Base-by-base conservation (phyloP, 148 eudicot species). In the Silene conica region DNA sequence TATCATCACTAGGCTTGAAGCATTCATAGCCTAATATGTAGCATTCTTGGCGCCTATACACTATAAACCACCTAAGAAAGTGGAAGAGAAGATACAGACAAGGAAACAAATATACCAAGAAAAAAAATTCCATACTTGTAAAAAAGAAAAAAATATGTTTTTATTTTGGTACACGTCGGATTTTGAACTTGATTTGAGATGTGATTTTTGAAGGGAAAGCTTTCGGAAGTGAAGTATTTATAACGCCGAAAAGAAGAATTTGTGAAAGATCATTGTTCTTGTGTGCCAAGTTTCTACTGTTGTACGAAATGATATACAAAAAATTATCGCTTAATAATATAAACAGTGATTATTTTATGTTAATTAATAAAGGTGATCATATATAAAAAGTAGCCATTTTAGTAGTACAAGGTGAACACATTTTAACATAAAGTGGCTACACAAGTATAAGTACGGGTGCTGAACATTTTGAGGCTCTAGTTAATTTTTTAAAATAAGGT, bases 1-100 rank as follows among this genome's bases (percentile, higher is more conserved):
- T 65, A 56, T 88, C 89, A 52, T 90, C 87, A 2, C 54, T 22
- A 5, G 96, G 91, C 71, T 82, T 88, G 84, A 60, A 85, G 79
- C 92, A 86, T 28, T 90, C 85, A 58, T 90, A 92, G 79, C 82
- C 86, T 6, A 92, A 46, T 0, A 92, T 77, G 87, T 92, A 88
- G 74, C 97, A 90, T 21, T 28, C 45, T 75, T 81, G 90, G 84
- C 81, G 81, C 34, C 82, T 72, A 8, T 38, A 67, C 15, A 70
- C 54, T n/a, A 69, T 67, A 0, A 60, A n/a, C 74, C 81, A 69
- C 48, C 81, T 82, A 43, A 69, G 46, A 7, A 85, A 74, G 23
- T 58, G 48, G 75, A 67, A 78, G 22, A 89, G 38, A 57, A 89
- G 74, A 73, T 78, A 83, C n/a, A 83, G 76, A 64, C 70, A 46